Evolutionary conservation across 305 asterid genomes (phyloP).

Genomic region (Solanum hybrid): DNA sequence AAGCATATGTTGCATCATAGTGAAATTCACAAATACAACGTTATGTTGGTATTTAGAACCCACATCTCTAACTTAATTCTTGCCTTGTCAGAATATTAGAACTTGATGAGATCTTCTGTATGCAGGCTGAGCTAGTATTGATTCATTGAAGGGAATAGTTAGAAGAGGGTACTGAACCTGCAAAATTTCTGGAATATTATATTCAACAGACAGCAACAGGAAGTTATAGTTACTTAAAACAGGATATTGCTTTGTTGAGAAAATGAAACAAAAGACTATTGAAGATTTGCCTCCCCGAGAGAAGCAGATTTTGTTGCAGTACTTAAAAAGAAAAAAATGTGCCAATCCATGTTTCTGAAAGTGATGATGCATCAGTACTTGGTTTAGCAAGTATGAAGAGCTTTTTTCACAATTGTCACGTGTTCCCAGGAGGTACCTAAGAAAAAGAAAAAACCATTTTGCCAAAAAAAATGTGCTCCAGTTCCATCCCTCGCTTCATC

Average conservation of each 20-base stretch:
- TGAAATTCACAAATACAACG: background rate
- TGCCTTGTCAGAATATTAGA: background rate
- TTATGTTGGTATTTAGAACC: background rate
- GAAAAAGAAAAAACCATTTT: slow-evolving; percentile 14
- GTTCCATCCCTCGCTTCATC: background rate
- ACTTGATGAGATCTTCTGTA: background rate
- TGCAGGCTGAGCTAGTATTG: slow-evolving; percentile 46
- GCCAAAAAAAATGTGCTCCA: slow-evolving; percentile 10
- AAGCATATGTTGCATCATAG: background rate
- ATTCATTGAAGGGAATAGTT: slow-evolving; percentile 33
- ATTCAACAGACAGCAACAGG: slow-evolving; percentile 8
- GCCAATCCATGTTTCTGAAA: slow-evolving; percentile 11
- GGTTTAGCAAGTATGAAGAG: slow-evolving; percentile 20
- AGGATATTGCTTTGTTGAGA: slow-evolving; percentile 17
- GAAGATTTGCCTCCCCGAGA: slow-evolving; percentile 25
- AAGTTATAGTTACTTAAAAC: slow-evolving; percentile 6
- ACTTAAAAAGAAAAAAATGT: slow-evolving; percentile 27
- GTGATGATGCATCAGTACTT: background rate
- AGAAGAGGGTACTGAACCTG: slow-evolving; percentile 20
- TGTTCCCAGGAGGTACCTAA: slow-evolving; percentile 59
- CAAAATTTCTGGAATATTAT: slow-evolving; percentile 19
- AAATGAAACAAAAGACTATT: slow-evolving; percentile 25
- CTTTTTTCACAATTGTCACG: slow-evolving; percentile 22
- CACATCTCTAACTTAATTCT: background rate
- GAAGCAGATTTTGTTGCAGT: slow-evolving; percentile 24